Base-by-base conservation (phyloP, 345 rosid genomes). In the Bruguiera parviflora region DNA sequence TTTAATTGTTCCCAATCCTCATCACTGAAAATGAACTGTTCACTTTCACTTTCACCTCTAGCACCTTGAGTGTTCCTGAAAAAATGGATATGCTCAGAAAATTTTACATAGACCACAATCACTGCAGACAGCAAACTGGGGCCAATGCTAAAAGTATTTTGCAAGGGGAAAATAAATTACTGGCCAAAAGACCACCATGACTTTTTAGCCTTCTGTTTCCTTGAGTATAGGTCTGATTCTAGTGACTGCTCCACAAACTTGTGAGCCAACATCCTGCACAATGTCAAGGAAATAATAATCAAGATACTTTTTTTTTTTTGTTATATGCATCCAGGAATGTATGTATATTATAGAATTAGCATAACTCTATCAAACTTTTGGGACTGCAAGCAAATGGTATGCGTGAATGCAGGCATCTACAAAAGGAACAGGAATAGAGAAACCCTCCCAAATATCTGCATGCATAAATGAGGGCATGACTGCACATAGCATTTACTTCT, bases 121-220 rank as follows among this genome's bases (percentile, higher is more conserved):
- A 51, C 57, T 27, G 67, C 39, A 71, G 7, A 46, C 27, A 15
- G 24, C 55, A 55, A 64, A 58, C 29, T 37, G 8, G 56, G 11
- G 66, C 21, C 63, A 43, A 61, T 22, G 58, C 15, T 13, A 64
- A 37, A 43, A 64, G 16, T 56, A 39, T 58, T 56, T 56, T 39
- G 37, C 61, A 49, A 28, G 60, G 58, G 49, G 62, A 74, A 51
- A 39, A 64, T 56, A 70, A 59, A 9, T 87, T 73, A 95, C 99
- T 96, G 78, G 75, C 96, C 98, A 79, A 90, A 79, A 18, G 99
- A 88, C 99, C 97, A 95, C 99, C 98, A 92, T 63, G 99, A 83
- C 70, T 79, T 81, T 74, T 86, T 87, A 73, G 87, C 77, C 80
- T 86, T 84, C 77, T 88, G 92, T 73, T 77, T 79, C 89, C 81